Evolutionary conservation across 257 asterid species (phyloP).

Genomic region (Primulina eburnea): DNA sequence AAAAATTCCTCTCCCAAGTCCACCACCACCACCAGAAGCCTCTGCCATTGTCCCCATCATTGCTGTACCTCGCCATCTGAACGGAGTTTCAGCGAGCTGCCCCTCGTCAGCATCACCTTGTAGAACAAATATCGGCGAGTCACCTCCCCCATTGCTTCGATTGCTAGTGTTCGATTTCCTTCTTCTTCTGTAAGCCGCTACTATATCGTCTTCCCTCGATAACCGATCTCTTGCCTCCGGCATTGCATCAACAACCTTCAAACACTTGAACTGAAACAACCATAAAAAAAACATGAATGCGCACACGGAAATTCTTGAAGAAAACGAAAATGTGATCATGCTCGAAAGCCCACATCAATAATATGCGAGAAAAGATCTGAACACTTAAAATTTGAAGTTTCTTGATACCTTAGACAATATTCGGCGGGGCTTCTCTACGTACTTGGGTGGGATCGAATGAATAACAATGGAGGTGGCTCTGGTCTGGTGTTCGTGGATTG

Average conservation of each 20-base stretch:
- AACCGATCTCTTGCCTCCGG: conserved; percentile 58
- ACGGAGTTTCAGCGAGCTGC: conserved; percentile 30
- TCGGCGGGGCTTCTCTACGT: neutral
- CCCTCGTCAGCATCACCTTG: conserved; percentile 36
- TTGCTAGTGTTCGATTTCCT: conserved; percentile 21
- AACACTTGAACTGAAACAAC: neutral
- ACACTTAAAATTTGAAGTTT: neutral
- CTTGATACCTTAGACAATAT: conserved; percentile 21
- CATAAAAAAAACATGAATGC: neutral
- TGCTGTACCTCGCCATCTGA: conserved; percentile 43
- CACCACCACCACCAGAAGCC: conserved; percentile 10
- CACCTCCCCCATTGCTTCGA: conserved; percentile 23
- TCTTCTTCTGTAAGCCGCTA: conserved; percentile 32
- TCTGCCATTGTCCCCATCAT: conserved; percentile 37
- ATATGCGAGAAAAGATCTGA: neutral
- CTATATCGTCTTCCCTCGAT: conserved; percentile 39
- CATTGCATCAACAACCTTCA: conserved; percentile 38
- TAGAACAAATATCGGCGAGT: conserved; percentile 21
- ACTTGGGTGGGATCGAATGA: neutral
- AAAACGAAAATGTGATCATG: neutral
- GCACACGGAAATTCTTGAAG: neutral
- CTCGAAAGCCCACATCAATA: neutral
- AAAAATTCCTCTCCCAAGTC: conserved; percentile 25
- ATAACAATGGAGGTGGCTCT: conserved; percentile 14
- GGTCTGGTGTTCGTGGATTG: conserved; percentile 10